Conservation (phyloP, 73 alveolate genomes). For the Paramecium pentaurelia region DNA sequence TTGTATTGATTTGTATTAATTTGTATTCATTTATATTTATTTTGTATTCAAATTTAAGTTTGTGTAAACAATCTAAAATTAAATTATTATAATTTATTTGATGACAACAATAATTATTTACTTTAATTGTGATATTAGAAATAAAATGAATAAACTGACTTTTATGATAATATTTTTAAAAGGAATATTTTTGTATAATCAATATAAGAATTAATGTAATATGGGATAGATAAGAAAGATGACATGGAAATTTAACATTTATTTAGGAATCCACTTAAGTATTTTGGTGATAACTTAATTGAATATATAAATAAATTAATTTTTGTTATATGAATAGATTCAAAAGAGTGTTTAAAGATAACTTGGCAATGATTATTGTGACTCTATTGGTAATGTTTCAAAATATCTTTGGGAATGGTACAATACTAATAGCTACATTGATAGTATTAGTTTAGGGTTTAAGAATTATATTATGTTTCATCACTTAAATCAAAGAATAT, state of each 20-base stretch:
- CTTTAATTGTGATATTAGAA: background rate
- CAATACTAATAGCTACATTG: background rate
- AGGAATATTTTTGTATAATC: background rate
- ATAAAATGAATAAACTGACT: background rate
- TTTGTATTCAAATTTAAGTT: background rate
- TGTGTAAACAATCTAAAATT: background rate
- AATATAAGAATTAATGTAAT: background rate
- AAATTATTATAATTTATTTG: background rate
- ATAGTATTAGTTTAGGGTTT: background rate
- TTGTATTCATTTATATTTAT: background rate
- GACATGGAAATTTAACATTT: background rate
- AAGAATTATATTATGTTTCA: background rate
- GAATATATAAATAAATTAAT: background rate
- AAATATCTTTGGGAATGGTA: background rate
- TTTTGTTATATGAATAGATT: background rate
- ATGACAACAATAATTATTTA: background rate
- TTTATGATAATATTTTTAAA: background rate
- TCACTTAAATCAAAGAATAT: background rate
- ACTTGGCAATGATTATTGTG: background rate
- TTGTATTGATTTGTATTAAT: no score
- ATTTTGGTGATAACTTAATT: background rate
- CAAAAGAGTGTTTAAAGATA: background rate
- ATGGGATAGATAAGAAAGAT: background rate
- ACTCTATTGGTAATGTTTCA: background rate
- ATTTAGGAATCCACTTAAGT: background rate